Percentiles rank a stretch among this genome's conserved stretches.
phyloP scores from a whole-genome alignment of 2,329 filamentous ascomycete species.

The Apiospora pterosperma region DNA sequence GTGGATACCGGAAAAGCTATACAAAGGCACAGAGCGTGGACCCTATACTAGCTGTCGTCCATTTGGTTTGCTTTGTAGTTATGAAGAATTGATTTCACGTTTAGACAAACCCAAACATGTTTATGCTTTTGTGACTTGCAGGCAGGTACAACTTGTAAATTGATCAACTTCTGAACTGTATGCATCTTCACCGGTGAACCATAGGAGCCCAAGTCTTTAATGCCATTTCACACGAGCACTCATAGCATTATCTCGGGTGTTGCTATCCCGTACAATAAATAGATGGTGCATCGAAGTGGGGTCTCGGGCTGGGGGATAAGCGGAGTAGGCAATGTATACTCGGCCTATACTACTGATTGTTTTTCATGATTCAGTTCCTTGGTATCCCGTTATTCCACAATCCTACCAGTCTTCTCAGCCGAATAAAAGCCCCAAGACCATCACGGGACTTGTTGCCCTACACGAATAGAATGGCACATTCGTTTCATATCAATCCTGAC shows the following conservation, averaged over 20 bases:
- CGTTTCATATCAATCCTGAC: not conserved
- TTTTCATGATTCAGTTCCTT: not conserved
- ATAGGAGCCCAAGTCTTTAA: not conserved
- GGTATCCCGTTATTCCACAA: not conserved
- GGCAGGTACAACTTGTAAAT: not conserved
- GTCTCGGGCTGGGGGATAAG: not conserved
- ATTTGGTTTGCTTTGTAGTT: conserved; percentile 25
- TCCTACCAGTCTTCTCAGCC: too few species aligned
- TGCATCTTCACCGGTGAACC: too few species aligned
- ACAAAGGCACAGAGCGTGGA: conserved; percentile 23
- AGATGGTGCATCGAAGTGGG: not conserved
- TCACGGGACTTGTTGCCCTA: not conserved
- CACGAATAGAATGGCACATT: not conserved
- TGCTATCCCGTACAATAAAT: not conserved
- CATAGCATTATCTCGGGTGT: not conserved
- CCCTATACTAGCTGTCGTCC: conserved; percentile 24
- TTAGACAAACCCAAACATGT: conserved; percentile 12
- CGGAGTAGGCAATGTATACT: not conserved
- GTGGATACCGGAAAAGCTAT: conserved; percentile 29
- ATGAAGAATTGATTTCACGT: conserved; percentile 25
- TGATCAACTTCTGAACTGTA: not conserved
- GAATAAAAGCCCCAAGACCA: not conserved
- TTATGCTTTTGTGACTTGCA: not conserved
- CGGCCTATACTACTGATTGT: not conserved
- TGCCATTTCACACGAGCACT: not conserved